phyloP scores from a whole-genome alignment of 345 rosid genomes.

The Bruguiera gymnorhiza region DNA sequence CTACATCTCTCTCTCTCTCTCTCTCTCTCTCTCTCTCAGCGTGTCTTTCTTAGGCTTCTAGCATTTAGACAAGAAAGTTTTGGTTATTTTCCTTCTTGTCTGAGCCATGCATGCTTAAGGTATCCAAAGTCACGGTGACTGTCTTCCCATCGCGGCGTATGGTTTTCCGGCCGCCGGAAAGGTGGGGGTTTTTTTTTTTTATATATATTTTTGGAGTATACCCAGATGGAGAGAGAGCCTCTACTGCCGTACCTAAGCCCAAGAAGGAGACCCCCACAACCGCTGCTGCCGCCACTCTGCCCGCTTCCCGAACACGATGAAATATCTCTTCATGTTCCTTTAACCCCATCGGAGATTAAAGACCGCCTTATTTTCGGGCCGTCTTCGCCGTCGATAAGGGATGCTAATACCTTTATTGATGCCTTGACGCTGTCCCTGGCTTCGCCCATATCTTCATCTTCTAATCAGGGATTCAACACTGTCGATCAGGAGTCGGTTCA shows the following conservation, averaged over 20 bases:
- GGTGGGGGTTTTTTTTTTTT: neutral
- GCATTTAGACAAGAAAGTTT: too few relatives aligned
- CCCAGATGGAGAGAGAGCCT: slow-evolving; percentile 58
- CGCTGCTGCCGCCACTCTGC: slow-evolving; percentile 39
- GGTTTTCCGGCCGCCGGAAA: slow-evolving; percentile 19
- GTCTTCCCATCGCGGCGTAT: too few relatives aligned
- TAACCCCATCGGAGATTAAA: slow-evolving; percentile 64
- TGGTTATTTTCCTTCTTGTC: too few relatives aligned
- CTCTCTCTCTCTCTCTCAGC: too few relatives aligned
- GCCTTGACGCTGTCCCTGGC: slow-evolving; percentile 42
- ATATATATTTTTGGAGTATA: neutral
- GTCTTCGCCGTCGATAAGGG: slow-evolving; percentile 32
- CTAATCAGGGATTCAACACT: slow-evolving; percentile 9
- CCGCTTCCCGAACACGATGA: slow-evolving; percentile 71
- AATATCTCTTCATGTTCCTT: slow-evolving; percentile 52
- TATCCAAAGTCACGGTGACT: too few relatives aligned
- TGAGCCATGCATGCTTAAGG: too few relatives aligned
- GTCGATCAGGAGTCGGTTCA: slow-evolving; percentile 14
- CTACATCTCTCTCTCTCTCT: too few relatives aligned
- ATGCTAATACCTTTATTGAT: slow-evolving; percentile 46
- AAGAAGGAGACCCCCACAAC: slow-evolving; percentile 19
- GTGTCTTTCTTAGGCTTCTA: too few relatives aligned
- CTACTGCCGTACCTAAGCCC: slow-evolving; percentile 51
- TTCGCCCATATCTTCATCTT: slow-evolving; percentile 32
- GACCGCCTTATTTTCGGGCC: slow-evolving; percentile 72